phyloP scores from a whole-genome alignment of 805 yeast species.

The Metschnikowia matae region DNA sequence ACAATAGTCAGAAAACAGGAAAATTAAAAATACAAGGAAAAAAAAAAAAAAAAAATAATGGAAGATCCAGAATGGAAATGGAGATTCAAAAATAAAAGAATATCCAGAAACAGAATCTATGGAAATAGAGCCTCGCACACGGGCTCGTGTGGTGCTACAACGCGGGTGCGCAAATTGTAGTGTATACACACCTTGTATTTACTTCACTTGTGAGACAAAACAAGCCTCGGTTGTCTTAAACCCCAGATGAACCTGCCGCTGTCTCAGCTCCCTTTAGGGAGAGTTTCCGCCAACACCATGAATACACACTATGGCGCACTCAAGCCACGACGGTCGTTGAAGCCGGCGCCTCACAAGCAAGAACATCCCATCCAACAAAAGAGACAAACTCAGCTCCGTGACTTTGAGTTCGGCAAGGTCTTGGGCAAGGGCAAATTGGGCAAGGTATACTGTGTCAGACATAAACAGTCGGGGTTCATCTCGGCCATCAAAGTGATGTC shows the following conservation, averaged over 20 bases:
- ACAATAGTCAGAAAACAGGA: neutral
- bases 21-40: neutral
- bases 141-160: neutral
- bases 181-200: slow-evolving; percentile 1
- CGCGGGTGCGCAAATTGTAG: neutral
- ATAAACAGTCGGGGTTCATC: slow-evolving; percentile 66
- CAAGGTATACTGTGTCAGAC: slow-evolving; percentile 83
- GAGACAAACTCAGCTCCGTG: slow-evolving; percentile 34
- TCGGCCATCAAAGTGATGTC: slow-evolving; percentile 93
- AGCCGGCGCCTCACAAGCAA: neutral
- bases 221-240: neutral
- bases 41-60: neutral
- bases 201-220: neutral
- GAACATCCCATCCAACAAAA: neutral
- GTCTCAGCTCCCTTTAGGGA: neutral
- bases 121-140: neutral
- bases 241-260: slow-evolving; percentile 1
- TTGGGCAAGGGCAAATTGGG: slow-evolving; percentile 95
- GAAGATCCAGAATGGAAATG: no score
- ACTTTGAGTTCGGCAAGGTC: slow-evolving; percentile 82
- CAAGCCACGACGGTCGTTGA: neutral
- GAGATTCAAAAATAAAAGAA: no score
- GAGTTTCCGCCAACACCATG: neutral
- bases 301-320: neutral
- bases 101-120: no score